Evolutionary conservation across 2,329 filamentous ascomycete species (phyloP).

Genomic region (Dothideomycetes sp.): DNA sequence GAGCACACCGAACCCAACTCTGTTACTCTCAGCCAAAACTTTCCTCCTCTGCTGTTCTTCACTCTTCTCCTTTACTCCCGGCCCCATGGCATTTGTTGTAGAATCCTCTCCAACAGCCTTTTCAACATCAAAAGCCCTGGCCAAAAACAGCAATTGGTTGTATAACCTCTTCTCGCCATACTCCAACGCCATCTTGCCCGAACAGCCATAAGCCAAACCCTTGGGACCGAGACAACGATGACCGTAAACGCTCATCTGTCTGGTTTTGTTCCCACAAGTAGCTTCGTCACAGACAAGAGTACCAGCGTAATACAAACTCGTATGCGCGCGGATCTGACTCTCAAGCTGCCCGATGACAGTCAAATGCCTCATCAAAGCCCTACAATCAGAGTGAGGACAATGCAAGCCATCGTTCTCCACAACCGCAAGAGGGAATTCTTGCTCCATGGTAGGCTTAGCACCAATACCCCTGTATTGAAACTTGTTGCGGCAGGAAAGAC

Average conservation of each 20-base stretch:
- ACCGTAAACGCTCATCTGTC: slow-evolving; percentile 90
- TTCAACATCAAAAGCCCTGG: slow-evolving; percentile 80
- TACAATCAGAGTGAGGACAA: slow-evolving; percentile 58
- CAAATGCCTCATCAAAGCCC: slow-evolving; percentile 55
- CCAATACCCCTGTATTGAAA: slow-evolving; percentile 70
- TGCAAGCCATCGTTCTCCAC: slow-evolving; percentile 66
- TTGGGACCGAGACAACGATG: slow-evolving; percentile 79
- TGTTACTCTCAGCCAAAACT: slow-evolving; percentile 74
- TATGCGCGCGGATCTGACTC: slow-evolving; percentile 66
- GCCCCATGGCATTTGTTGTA: slow-evolving; percentile 23
- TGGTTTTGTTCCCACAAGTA: slow-evolving; percentile 74
- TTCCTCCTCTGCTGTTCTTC: slow-evolving; percentile 52
- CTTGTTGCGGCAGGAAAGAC: slow-evolving; percentile 65
- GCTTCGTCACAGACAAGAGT: slow-evolving; percentile 87
- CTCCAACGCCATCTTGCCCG: slow-evolving; percentile 82
- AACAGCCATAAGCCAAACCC: slow-evolving; percentile 74
- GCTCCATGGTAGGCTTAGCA: slow-evolving; percentile 15
- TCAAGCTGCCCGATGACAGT: slow-evolving; percentile 82
- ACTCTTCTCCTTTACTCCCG: slow-evolving; percentile 40
- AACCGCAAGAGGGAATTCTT: slow-evolving; percentile 39
- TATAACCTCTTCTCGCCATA: slow-evolving; percentile 83
- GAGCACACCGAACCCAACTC: slow-evolving; percentile 65
- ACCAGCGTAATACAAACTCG: slow-evolving; percentile 80
- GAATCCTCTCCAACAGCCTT: slow-evolving; percentile 50
- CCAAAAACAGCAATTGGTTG: slow-evolving; percentile 87